These are phyloP conservation scores for Coffea canephora DNA, from an alignment of 257 asterid species.

Conservation along the genomic window DNA sequence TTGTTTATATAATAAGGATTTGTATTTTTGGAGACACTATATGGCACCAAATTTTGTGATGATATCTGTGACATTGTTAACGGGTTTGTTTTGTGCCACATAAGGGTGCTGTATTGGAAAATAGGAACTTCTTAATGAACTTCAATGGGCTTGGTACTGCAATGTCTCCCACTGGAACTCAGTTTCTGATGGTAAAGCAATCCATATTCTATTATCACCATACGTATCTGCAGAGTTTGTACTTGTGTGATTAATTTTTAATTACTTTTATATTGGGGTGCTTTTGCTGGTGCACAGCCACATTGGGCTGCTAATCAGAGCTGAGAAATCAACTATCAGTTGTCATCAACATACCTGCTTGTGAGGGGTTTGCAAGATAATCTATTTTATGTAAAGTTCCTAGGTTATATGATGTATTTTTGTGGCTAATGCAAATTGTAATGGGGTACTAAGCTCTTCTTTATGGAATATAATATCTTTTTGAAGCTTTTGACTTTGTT, in stretches of 20 bases:
- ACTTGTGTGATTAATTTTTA: not conserved
- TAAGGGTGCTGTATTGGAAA: not conserved
- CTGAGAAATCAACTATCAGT: not conserved
- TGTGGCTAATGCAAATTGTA: not conserved
- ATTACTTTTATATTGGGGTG: not conserved
- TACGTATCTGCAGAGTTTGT: not conserved
- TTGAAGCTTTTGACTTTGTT: not conserved
- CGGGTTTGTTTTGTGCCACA: not conserved
- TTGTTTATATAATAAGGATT: not conserved
- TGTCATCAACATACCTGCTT: not conserved
- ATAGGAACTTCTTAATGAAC: not conserved
- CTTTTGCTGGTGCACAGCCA: not conserved
- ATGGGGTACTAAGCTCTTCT: too few species aligned
- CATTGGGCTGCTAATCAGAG: not conserved
- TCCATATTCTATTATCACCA: not conserved
- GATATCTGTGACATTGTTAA: not conserved
- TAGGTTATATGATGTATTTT: not conserved
- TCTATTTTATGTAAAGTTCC: not conserved
- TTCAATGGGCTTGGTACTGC: not conserved
- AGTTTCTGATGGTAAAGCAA: not conserved
- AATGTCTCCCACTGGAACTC: not conserved
- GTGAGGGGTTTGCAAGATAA: not conserved
- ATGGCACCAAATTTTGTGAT: not conserved
- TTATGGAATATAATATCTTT: not conserved
- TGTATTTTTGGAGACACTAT: not conserved